Evolutionary conservation across 2,329 filamentous ascomycete genomes (phyloP), one percentile per base, ranked within the genome.

Genomic region (Colletotrichum liriopes): DNA sequence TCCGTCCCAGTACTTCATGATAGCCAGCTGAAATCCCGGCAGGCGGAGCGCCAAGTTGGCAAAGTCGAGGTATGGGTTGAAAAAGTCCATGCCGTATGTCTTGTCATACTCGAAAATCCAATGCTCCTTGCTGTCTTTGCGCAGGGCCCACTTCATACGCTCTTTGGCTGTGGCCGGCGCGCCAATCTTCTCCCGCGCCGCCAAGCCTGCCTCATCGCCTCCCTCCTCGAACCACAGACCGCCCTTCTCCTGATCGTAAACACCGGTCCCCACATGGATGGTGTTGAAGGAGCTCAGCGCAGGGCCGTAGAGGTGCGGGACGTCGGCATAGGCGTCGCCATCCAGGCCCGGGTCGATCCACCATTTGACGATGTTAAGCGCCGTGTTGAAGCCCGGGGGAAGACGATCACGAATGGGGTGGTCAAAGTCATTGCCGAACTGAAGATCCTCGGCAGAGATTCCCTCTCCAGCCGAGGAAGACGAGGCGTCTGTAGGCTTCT

Each of bases 361-460:
- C 93, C 94, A 97, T 77, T 93, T 94, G 37, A 97, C 94, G 54
- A 98, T 92, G 64, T 91, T 92, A 82, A 98, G 91, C 0, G 95
- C 95, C 12, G 94, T 92, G 79, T 90, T 91, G 82, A 98, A 97
- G 0, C 96, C 95, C 0, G 94, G 94, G 0, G 96, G 96, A 2
- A 99, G 86, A 20, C 92, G 90, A 79, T 98, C 93, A 39, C 94
- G 90, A 76, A 99, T 96, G 0, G 96, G 94, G 62, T 93, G 90
- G 78, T 98, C 95, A 80, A 98, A 98, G 85, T 98, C 95, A 81
- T 98, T 98, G 52, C 96, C 96, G 77, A 98, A 98, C 65, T 98
- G 91, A 3, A 99, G 86, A 74, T 97, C 91, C 35, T 89, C 82
- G 55, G 90, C 94, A 3, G 87, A 86, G 68, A 97, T 91, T 45